Evolutionary conservation across 352 stramenopile species (phyloP).

Genomic region (Phytophthora idaei): DNA sequence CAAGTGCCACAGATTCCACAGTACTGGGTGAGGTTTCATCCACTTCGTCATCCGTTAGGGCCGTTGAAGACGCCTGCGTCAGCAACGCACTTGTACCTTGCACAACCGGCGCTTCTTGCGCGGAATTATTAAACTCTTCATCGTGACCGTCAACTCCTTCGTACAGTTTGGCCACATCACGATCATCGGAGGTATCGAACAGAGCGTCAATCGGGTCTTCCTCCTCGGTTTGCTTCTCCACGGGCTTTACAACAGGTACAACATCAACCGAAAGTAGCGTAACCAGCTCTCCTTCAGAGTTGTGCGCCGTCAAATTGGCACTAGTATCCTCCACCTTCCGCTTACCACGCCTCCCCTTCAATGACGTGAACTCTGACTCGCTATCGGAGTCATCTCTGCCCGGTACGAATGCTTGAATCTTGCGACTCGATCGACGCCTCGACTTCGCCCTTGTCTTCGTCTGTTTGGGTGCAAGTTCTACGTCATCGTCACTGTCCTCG

Average conservation of each 20-base stretch:
- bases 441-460: conserved; percentile 12
- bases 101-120: background rate
- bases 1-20: conserved; percentile 4
- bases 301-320: background rate
- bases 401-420: conserved; percentile 14
- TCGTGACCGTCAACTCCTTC: conserved; percentile 8
- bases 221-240: conserved; percentile 15
- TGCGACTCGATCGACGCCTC: conserved; percentile 26
- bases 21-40: conserved; percentile 4
- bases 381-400: conserved; percentile 13
- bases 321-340: conserved; percentile 8
- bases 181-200: conserved; percentile 59
- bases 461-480: conserved; percentile 8
- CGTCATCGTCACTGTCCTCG: conserved; percentile 24
- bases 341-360: conserved; percentile 26
- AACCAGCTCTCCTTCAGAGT: conserved; percentile 9
- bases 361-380: conserved; percentile 26
- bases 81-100: conserved; percentile 6
- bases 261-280: conserved; percentile 10
- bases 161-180: conserved; percentile 47
- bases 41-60: conserved; percentile 8
- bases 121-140: background rate
- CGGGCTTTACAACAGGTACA: conserved; percentile 10
- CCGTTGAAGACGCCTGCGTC: conserved; percentile 9
- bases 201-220: conserved; percentile 72